Evolutionary conservation across 108 stramenopile genomes (phyloP).

Genomic region (Licmophora abbreviata): DNA sequence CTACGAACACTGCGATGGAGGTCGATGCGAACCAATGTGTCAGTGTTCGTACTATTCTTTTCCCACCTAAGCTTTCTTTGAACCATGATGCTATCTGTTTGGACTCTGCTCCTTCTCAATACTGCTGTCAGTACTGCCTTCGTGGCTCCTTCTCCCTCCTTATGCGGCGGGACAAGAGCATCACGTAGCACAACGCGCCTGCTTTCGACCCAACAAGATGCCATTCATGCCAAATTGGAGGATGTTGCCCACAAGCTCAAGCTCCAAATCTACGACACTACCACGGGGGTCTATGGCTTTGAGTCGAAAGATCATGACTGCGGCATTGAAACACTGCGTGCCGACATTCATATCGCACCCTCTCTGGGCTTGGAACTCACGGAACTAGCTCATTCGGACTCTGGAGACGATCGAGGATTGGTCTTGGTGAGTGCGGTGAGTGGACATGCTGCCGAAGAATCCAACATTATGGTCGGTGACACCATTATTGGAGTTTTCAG

Average conservation of each 20-base stretch:
- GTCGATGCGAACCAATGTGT: too few relatives aligned
- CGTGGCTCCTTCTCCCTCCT: neutral
- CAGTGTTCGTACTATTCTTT: too few relatives aligned
- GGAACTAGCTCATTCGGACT: slow-evolving; percentile 13
- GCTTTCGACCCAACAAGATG: neutral
- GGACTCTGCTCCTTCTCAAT: neutral
- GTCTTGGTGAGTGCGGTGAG: slow-evolving; percentile 18
- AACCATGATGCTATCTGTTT: too few relatives aligned
- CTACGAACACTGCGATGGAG: too few relatives aligned
- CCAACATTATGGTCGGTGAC: slow-evolving; percentile 20
- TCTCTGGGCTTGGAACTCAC: slow-evolving; percentile 22
- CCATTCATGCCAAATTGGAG: slow-evolving; percentile 4
- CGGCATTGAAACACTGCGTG: slow-evolving; percentile 18
- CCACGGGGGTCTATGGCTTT: slow-evolving; percentile 19
- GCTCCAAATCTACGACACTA: slow-evolving; percentile 19
- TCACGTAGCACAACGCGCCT: too few relatives aligned
- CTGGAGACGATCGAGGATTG: slow-evolving; percentile 15
- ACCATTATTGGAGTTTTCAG: slow-evolving; percentile 11
- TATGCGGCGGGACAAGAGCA: neutral
- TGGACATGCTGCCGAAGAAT: slow-evolving; percentile 12
- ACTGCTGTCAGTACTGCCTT: neutral
- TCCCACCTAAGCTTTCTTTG: too few relatives aligned
- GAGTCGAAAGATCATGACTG: slow-evolving; percentile 15
- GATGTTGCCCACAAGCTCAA: slow-evolving; percentile 17
- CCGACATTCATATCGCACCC: slow-evolving; percentile 4